Evolutionary conservation across 2,329 filamentous ascomycete genomes (phyloP).

Genomic region (Paecilomyces niveus): DNA sequence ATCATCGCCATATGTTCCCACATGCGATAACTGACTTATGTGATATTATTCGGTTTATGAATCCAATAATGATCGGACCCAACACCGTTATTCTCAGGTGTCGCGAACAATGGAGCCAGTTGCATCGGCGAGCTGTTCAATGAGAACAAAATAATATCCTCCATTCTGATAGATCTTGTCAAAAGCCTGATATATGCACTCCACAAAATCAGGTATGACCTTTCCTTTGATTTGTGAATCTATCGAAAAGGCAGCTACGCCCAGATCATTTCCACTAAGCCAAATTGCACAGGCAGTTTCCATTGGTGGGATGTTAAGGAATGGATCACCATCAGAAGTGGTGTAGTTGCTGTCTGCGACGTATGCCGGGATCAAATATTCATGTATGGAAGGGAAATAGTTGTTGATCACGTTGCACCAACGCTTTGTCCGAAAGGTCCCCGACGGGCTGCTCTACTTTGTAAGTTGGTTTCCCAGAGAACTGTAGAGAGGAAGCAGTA

Average conservation of each 20-base stretch:
- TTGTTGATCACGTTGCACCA: slow-evolving; percentile 44
- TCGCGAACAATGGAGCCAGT: slow-evolving; percentile 59
- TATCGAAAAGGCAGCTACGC: slow-evolving; percentile 56
- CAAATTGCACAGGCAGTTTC: slow-evolving; percentile 68
- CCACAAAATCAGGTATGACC: slow-evolving; percentile 57
- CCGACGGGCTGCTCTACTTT: too few relatives aligned
- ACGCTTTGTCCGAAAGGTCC: slow-evolving; percentile 25
- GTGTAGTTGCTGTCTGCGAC: slow-evolving; percentile 19
- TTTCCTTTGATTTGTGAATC: slow-evolving; percentile 55
- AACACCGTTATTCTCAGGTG: slow-evolving; percentile 39
- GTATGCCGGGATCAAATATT: slow-evolving; percentile 50
- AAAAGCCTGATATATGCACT: slow-evolving; percentile 61
- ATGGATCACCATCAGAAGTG: slow-evolving; percentile 8
- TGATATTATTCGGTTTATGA: slow-evolving; percentile 43
- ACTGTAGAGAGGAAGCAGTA: too few relatives aligned
- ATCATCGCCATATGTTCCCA: slow-evolving; percentile 43
- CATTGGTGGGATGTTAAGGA: slow-evolving; percentile 40
- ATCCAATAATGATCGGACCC: slow-evolving; percentile 41
- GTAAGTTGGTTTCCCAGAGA: too few relatives aligned
- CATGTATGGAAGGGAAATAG: slow-evolving; percentile 55
- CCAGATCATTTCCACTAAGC: slow-evolving; percentile 77
- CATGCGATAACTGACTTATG: slow-evolving; percentile 46
- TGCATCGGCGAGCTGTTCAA: slow-evolving; percentile 64
- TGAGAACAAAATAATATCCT: slow-evolving; percentile 62
- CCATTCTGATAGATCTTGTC: slow-evolving; percentile 59